These are phyloP conservation scores for Nothophaeocryptopus gaeumannii DNA, from an alignment of 2,329 filamentous ascomycete species.

Conservation along the genomic window DNA sequence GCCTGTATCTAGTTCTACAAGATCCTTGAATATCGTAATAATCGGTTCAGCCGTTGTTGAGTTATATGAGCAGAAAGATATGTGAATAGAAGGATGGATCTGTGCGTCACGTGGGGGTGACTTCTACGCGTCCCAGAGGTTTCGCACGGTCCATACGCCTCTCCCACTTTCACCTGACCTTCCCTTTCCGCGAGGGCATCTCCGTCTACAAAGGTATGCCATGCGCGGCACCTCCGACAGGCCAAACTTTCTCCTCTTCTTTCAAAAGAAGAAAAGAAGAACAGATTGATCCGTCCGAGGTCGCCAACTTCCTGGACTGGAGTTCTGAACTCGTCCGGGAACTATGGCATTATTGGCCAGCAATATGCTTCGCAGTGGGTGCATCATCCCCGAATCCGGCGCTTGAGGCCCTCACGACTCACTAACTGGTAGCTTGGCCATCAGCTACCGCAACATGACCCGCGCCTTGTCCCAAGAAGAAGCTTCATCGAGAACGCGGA, in stretches of 20 bases:
- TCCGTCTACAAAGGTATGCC: conserved; percentile 3
- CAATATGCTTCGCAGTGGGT: conserved; percentile 60
- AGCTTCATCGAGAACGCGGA: conserved; percentile 44
- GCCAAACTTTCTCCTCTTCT: too few relatives aligned
- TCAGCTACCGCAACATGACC: background rate
- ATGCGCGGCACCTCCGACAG: background rate
- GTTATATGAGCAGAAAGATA: too few relatives aligned
- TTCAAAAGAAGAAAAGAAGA: too few relatives aligned
- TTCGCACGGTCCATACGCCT: too few relatives aligned
- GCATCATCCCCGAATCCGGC: conserved; percentile 1
- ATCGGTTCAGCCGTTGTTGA: too few relatives aligned
- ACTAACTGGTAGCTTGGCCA: background rate
- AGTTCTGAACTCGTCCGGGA: background rate
- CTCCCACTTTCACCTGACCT: too few relatives aligned
- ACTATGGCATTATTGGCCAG: conserved; percentile 48
- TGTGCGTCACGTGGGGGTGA: too few relatives aligned
- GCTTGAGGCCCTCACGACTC: conserved; percentile 1
- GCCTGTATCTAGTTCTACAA: too few relatives aligned
- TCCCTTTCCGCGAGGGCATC: background rate
- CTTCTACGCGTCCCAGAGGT: too few relatives aligned
- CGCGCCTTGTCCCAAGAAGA: background rate
- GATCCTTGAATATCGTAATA: too few relatives aligned
- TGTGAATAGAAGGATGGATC: too few relatives aligned
- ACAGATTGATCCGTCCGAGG: background rate
- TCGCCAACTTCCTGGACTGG: background rate